Evolutionary conservation across 2,329 filamentous ascomycete genomes (phyloP), one percentile per base, ranked within the genome.

Genomic region (Colletotrichum falcatum): DNA sequence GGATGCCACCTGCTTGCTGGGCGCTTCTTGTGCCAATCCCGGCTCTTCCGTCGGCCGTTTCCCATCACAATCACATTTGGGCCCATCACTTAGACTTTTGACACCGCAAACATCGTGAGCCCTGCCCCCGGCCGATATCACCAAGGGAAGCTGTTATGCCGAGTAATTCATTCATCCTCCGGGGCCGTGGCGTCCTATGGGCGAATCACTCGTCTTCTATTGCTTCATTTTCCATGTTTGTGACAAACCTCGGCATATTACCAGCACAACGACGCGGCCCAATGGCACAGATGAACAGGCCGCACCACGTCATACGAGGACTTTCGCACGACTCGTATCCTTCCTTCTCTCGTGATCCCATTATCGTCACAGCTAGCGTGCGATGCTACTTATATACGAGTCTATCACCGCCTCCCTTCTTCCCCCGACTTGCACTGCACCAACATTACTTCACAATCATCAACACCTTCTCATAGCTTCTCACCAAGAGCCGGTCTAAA

Each of bases 1-100:
- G 48, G 33, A 70, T 60, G 37, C 53, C 53, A 48, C 64, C 28
- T 46, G 44, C 30, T 46, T 44, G 42, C 67, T 71, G 60, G 69
- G 69, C 69, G 69, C 69, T 71, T 70, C 69, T 48, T 33, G 60
- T 71, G 55, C 69, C 69, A 71, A 71, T 71, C 69, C 69, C 65
- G 54, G 60, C 60, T 26, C 48, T 42, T 35, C 59, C 35, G 46
- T 60, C 59, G 66, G 46, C 54, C 35, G 46, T 30, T 49, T 44
- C 18, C 28, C 39, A n/a, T 71, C 69, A 70, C 69, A 37, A 70
- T 71, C 69, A 71, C 65, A 71, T 54, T 56, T 26, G 33, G 42
- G n/a, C 60, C 66, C 66, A 61, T 71, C 55, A 63, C 64, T 49
- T 61, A 35, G 54, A 61, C 46, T 35, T 20, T 44, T n/a, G 18